These are phyloP conservation scores for Thalia dealbata DNA, from an alignment of 176 grass and related monocot genomes.

Conservation along the genomic window DNA sequence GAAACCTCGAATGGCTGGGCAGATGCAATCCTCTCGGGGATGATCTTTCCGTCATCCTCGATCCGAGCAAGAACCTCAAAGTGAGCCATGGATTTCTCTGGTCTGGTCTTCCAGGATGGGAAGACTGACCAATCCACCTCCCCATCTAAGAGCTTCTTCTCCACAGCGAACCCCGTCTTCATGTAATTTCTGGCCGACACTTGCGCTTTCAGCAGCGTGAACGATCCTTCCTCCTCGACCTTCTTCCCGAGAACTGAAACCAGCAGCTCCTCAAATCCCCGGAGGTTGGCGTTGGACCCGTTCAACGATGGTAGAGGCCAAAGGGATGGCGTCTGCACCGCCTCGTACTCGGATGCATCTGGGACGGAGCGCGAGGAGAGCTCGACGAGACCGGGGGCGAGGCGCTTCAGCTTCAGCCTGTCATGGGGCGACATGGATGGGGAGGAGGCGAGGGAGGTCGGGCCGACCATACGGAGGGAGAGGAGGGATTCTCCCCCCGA, in stretches of 20 bases:
- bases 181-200: constrained; percentile 67
- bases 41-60: constrained; percentile 44
- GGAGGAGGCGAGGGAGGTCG: constrained; percentile 51
- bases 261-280: constrained; percentile 67
- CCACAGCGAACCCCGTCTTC: constrained; percentile 61
- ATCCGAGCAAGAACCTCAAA: constrained; percentile 82
- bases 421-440: constrained; percentile 55
- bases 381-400: constrained; percentile 64
- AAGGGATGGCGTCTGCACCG: constrained; percentile 19
- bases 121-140: constrained; percentile 44
- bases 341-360: constrained; percentile 22
- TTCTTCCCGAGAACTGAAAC: constrained; percentile 52
- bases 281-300: constrained; percentile 49
- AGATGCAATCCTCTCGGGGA: constrained; percentile 54
- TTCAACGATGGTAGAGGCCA: constrained; percentile 80
- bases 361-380: constrained; percentile 42
- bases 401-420: constrained; percentile 66
- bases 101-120: constrained; percentile 58
- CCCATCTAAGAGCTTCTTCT: constrained; percentile 41
- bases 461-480: constrained; percentile 67
- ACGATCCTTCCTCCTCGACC: constrained; percentile 44
- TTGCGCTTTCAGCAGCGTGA: constrained; percentile 50
- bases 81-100: constrained; percentile 48
- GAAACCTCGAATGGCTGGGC: constrained; percentile 36
- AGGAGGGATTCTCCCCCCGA: constrained; percentile 60